phyloP scores from a whole-genome alignment of 1,139 yeast species.

The Yamadazyma membranifaciens region DNA sequence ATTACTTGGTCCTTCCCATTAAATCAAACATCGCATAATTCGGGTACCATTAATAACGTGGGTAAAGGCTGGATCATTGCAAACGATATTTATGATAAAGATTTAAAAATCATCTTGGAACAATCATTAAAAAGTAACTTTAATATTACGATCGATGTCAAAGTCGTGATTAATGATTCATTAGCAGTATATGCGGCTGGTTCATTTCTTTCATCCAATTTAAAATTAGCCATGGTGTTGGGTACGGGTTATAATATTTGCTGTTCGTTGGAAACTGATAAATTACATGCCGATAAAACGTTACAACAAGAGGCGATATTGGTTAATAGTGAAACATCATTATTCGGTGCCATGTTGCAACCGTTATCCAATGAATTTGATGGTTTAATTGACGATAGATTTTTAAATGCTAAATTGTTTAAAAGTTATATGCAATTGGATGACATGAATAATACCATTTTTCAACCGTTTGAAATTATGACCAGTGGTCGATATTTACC shows the following conservation, averaged over 20 bases:
- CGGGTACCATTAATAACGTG: slow-evolving; percentile 45
- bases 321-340: slow-evolving; percentile 40
- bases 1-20: slow-evolving; percentile 63
- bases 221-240: slow-evolving; percentile 43
- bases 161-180: slow-evolving; percentile 42
- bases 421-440: slow-evolving; percentile 35
- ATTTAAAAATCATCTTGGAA: slow-evolving; percentile 44
- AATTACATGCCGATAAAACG: slow-evolving; percentile 24
- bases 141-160: slow-evolving; percentile 28
- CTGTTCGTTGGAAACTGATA: slow-evolving; percentile 29
- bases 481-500: slow-evolving; percentile 58
- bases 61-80: slow-evolving; percentile 52
- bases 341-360: slow-evolving; percentile 37
- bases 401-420: slow-evolving; percentile 20
- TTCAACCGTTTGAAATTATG: slow-evolving; percentile 56
- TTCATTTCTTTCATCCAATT: slow-evolving; percentile 34
- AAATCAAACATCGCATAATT: slow-evolving; percentile 40
- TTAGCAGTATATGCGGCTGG: slow-evolving; percentile 50
- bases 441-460: slow-evolving; percentile 28
- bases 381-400: slow-evolving; percentile 33
- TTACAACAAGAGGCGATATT: slow-evolving; percentile 24
- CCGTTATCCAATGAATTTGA: slow-evolving; percentile 39
- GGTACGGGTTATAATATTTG: slow-evolving; percentile 49
- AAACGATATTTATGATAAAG: slow-evolving; percentile 37
- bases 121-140: slow-evolving; percentile 22